A percentile compares a stretch with the other conserved stretches of the same genome.
phyloP scores from a whole-genome alignment of 1,284 basidiomycete species.

The Ceratobasidium sp. region DNA sequence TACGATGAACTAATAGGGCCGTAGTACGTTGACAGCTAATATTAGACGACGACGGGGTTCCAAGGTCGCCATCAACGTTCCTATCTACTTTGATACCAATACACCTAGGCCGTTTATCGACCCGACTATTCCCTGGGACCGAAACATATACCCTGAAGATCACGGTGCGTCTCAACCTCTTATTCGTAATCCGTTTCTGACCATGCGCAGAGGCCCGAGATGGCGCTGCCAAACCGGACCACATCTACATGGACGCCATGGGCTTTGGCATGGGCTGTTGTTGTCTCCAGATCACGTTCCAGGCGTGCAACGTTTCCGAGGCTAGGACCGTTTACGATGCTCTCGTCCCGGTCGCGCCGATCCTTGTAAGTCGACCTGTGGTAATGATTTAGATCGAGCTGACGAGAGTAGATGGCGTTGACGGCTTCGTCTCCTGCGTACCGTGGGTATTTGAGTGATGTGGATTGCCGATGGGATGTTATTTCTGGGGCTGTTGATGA shows the following conservation, averaged over 20 bases:
- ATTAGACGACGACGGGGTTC: conserved; percentile 91
- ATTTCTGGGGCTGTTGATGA: conserved; percentile 98
- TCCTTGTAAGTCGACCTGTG: conserved; percentile 74
- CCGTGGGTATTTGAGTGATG: conserved; percentile 94
- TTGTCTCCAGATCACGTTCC: conserved; percentile 97
- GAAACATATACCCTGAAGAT: conserved; percentile 84
- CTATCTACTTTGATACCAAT: conserved; percentile 89
- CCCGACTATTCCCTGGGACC: conserved; percentile 88
- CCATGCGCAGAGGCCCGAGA: conserved; percentile 74
- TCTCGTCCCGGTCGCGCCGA: conserved; percentile 92
- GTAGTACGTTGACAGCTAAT: conserved; percentile 93
- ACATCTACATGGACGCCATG: conserved; percentile 99
- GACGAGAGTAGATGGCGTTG: conserved; percentile 78
- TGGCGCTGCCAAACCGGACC: conserved; percentile 84
- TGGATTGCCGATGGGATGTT: conserved; percentile 98
- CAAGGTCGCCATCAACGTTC: conserved; percentile 96
- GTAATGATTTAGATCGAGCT: not conserved
- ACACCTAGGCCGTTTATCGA: conserved; percentile 93
- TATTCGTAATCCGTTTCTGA: not conserved
- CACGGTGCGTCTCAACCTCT: conserved; percentile 5
- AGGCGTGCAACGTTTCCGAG: conserved; percentile 92
- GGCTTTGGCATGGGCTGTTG: conserved; percentile 99
- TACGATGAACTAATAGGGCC: conserved; percentile 47
- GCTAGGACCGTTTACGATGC: conserved; percentile 95
- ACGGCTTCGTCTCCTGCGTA: conserved; percentile 95